A percentile compares a stretch with the other conserved stretches of the same genome.
Conservation (phyloP, 108 stramenopile species). For the Seminavis robusta region DNA sequence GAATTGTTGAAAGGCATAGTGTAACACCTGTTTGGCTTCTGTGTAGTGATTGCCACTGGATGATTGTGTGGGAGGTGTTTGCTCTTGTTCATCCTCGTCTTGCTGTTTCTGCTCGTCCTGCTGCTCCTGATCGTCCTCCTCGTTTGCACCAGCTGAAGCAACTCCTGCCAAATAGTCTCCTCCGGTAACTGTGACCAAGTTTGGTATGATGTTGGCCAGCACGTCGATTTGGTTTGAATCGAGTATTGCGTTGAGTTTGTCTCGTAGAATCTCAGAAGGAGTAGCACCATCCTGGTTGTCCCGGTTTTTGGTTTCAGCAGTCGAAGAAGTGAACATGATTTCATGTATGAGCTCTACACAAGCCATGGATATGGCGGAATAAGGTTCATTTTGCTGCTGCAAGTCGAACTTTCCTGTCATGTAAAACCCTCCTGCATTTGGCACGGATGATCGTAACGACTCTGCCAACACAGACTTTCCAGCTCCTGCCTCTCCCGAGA, state of each 20-base stretch:
- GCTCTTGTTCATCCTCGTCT: background rate
- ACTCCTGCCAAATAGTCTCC: background rate
- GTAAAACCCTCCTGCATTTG: background rate
- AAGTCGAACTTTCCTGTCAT: constrained; percentile 2
- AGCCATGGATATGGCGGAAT: constrained; percentile 3
- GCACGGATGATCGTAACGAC: background rate
- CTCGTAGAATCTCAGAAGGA: background rate
- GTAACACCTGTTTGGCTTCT: too few species aligned
- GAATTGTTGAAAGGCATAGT: background rate
- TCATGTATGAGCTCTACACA: background rate
- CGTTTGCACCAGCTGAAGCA: background rate
- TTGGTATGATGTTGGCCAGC: constrained; percentile 3
- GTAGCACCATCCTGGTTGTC: background rate
- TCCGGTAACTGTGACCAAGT: background rate
- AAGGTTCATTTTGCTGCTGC: background rate
- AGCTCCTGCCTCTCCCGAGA: background rate
- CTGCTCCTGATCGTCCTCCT: too few species aligned
- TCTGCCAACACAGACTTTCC: constrained; percentile 4
- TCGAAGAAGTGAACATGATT: background rate
- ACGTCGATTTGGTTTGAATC: background rate
- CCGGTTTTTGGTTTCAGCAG: background rate
- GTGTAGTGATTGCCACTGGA: too few species aligned
- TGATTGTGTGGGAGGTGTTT: too few species aligned
- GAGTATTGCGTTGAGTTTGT: background rate
- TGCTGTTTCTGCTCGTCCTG: too few species aligned